Evolutionary conservation across 2,329 filamentous ascomycete genomes (phyloP).

Genomic region (Cladosporium velox): DNA sequence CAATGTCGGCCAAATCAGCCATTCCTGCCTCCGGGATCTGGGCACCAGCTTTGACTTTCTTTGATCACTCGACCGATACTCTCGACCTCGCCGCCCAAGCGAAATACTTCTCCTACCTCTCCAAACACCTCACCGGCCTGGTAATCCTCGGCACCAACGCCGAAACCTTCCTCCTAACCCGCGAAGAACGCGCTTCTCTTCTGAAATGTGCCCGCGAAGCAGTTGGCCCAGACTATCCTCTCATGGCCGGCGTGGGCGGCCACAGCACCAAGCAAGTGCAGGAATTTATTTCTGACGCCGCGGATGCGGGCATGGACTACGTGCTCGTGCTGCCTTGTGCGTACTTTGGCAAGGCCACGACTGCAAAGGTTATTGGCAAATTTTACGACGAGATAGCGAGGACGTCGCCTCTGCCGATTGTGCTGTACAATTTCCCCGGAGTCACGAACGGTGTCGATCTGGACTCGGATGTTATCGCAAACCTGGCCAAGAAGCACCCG

Average conservation of each 20-base stretch:
- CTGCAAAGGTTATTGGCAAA: conserved; percentile 42
- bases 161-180: conserved; percentile 50
- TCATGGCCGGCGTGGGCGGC: conserved; percentile 49
- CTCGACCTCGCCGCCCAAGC: conserved; percentile 46
- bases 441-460: conserved; percentile 68
- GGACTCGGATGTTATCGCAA: conserved; percentile 64
- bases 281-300: conserved; percentile 46
- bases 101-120: conserved; percentile 49
- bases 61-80: conserved; percentile 42
- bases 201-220: conserved; percentile 45
- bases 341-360: conserved; percentile 50
- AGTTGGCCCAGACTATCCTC: conserved; percentile 44
- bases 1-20: conserved; percentile 16
- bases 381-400: conserved; percentile 57
- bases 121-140: conserved; percentile 46
- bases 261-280: conserved; percentile 48
- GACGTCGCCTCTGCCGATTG: conserved; percentile 61
- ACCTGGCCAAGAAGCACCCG: conserved; percentile 55
- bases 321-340: conserved; percentile 47
- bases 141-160: conserved; percentile 52
- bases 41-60: conserved; percentile 50
- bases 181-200: conserved; percentile 44
- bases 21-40: conserved; percentile 56
- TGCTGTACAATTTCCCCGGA: conserved; percentile 74
- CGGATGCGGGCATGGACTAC: conserved; percentile 45